Evolutionary conservation across 129 eudicot species (phyloP), one percentile per base, ranked within the genome.

Genomic region (Heracleum sosnowskyi): DNA sequence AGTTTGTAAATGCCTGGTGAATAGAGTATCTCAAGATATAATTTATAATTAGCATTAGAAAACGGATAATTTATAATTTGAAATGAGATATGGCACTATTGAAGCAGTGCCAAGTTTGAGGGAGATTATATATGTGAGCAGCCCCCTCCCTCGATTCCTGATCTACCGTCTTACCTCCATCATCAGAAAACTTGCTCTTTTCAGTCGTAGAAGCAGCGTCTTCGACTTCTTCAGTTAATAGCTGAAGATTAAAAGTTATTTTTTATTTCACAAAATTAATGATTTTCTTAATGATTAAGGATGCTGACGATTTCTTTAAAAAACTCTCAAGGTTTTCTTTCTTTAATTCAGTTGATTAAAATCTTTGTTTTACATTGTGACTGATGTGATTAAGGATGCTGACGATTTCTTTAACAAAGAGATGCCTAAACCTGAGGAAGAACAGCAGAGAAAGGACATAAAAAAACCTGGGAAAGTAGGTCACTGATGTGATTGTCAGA

Each of bases 381-480:
- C n/a, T n/a, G n/a, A n/a, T n/a, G n/a, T 4, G 3, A 16, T 2
- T 46, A 46, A 46, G n/a, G 53, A 46, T 46, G 53, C 53, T 46
- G 20, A 46, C 17, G 20, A 46, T 46, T 22, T 6, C 53, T 6
- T 40, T 40, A 40, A 6, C 7, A 40, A 15, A 45, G 22, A 68
- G 73, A 68, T 18, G 66, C 45, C 78, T 0, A n/a, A n/a, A 46
- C 53, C 5, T 15, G 5, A 15, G 9, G 2, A 13, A 46, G 33
- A 71, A 74, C 49, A 64, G 28, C 53, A 46, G 60, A 31, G 37
- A 66, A 26, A 11, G 39, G 17, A 41, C 16, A 74, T 45, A 7
- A 8, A 78, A 34, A 79, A 2, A 96, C 99, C 99, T 96, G 86
- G 24, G 92, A 85, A 79, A 90, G 84, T 51, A 92, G 91, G 72